phyloP scores from a whole-genome alignment of 2,329 filamentous ascomycete species.

The Clarireedia homoeocarpa region DNA sequence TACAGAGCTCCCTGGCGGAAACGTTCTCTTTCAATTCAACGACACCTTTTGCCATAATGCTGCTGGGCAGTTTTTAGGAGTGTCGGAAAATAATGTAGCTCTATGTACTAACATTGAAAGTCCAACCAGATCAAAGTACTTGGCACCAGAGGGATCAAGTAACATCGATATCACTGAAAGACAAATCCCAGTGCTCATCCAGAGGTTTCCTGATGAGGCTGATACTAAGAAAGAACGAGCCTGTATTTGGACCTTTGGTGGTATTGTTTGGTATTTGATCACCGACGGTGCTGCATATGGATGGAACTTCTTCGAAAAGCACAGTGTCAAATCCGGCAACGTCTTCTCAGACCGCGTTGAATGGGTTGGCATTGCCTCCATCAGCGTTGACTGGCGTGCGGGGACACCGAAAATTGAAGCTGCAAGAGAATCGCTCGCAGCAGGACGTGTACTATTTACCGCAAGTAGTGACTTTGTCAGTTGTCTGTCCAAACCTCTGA shows the following conservation, averaged over 20 bases:
- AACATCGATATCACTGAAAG: constrained; percentile 6
- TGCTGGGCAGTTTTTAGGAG: constrained; percentile 10
- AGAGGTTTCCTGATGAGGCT: constrained; percentile 3
- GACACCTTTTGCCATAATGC: constrained; percentile 17
- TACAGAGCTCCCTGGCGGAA: constrained; percentile 8
- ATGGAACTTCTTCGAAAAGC: constrained; percentile 6
- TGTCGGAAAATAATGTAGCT: constrained; percentile 10
- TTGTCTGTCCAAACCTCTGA: neutral
- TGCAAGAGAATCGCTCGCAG: neutral
- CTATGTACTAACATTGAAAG: neutral
- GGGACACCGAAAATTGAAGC: constrained; percentile 1
- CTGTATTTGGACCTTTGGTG: constrained; percentile 4
- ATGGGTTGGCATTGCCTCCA: constrained; percentile 4
- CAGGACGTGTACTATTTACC: neutral
- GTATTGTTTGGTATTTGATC: constrained; percentile 2
- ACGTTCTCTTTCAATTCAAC: constrained; percentile 18
- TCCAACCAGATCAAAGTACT: constrained; percentile 12
- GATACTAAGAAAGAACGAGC: constrained; percentile 1
- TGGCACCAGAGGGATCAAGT: neutral
- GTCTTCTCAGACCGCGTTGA: neutral
- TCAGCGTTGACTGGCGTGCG: constrained; percentile 2
- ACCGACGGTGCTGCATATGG: constrained; percentile 2
- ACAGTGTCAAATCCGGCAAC: neutral
- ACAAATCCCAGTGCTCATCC: constrained; percentile 3
- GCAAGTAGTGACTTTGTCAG: neutral